Base-by-base conservation (phyloP, 2,329 filamentous ascomycete species). In the Aspergillus sp. region DNA sequence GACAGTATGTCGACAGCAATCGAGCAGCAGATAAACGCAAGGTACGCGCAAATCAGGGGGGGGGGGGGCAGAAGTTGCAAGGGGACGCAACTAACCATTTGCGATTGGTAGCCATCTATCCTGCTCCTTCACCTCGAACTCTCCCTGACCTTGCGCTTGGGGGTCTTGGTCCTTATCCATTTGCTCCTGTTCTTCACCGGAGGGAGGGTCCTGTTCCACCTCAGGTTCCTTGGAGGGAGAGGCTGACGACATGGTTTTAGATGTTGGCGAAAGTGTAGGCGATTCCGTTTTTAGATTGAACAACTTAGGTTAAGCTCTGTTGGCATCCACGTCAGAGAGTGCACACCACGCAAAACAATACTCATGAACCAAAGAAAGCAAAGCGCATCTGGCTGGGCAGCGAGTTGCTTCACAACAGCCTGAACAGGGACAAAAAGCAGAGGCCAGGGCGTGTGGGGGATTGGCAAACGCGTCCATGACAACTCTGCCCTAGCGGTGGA, bases 51-150 rank as follows among this genome's bases (percentile, higher is more conserved):
- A 83, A 82, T 82, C 79, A 81, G 76, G 77, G 62, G 57, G 64
- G 76, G 77, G 63, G 57, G 64, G 61, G 65, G 65, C 56, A 58
- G 11, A 66, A 66, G 67, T 68, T 72, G 73, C 70, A 75, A 70
- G 71, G 67, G 69, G 66, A 70, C 66, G 68, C 62, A 79, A 95
- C 95, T 86, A 86, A 99, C 95, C 95, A 92, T 99, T 99, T 81
- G 95, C 95, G 86, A 99, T 99, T 76, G 95, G 95, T 77, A 99
- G 86, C 95, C 95, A 99, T 84, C 95, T 85, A 80, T 99, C 95
- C 80, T 99, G 95, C 80, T 99, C 95, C 84, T 98, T 98, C 79
- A 98, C 93, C 81, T 98, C 93, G 77, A 97, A 96, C 82, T 98
- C 93, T 79, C 91, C 87, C 79, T 89, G 83, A 76, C 85, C 88